Evolutionary conservation across 768 basidiomycete genomes (phyloP), one percentile per base, ranked within the genome.

Genomic region (Tylopilus sp.): DNA sequence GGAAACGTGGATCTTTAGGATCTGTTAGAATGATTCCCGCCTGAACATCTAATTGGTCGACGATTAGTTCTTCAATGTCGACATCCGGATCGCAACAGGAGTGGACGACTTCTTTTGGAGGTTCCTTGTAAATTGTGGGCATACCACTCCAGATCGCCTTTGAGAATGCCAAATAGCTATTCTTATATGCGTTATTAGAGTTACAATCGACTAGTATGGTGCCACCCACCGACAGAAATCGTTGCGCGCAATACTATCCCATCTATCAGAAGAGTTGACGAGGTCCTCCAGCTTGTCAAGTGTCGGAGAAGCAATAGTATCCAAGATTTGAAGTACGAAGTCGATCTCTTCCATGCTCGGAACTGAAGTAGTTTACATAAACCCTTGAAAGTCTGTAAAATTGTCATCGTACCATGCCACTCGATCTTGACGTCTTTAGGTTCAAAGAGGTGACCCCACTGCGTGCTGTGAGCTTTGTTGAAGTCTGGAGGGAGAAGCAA

Each of bases 401-500:
- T 45, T 49, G 6, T 36, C 38, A 31, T 24, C 61, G 42, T 62
- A 88, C 88, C 81, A 66, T 96, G 94, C 95, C 95, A 98, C 53
- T 91, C 84, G 31, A 94, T 79, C 51, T 82, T 78, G 45, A 94
- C 86, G 50, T 97, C 90, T 61, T 86, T 76, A 5, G 86, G 73
- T 51, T 88, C 82, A 69, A 87, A 91, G 28, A 89, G 71, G 45
- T 79, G 80, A 9, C 94, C 95, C 95, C 95, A 97, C 41, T 82
- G 78, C 12, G 75, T 70, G 54, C 79, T 82, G 58, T 89, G 86
- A 42, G 77, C 75, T 37, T 72, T 74, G 61, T 85, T 76, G 61
- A 89, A 88, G 52, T 77, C 86, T 89, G 59, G 34, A 25, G 30
- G 42, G 17, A 19, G 12, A 11, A n/a, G 6, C 1, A 37, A 21